Percentiles rank a stretch among this genome's conserved stretches.
Evolutionary conservation across 192 early-diverging fungal genomes (phyloP).

Genomic region (Bifiguratus adelaidae): DNA sequence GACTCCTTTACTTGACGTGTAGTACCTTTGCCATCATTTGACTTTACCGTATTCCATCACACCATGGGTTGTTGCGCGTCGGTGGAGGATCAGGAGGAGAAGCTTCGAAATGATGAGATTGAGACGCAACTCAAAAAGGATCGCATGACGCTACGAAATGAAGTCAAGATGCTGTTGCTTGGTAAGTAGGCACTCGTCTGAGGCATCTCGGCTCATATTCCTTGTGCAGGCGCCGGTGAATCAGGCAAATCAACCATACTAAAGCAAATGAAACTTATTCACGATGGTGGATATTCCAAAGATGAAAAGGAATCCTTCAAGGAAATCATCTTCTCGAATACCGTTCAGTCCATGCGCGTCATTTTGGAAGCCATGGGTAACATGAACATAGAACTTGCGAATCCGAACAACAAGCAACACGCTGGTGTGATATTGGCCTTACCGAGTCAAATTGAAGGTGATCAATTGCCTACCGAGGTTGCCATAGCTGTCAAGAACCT

Average conservation of each 20-base stretch:
- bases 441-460: slow-evolving; percentile 82
- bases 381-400: slow-evolving; percentile 64
- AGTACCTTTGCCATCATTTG: too few species aligned
- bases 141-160: slow-evolving; percentile 67
- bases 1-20: too few species aligned
- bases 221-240: slow-evolving; percentile 75
- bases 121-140: slow-evolving; percentile 82
- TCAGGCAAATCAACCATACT: slow-evolving; percentile 96
- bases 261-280: slow-evolving; percentile 98
- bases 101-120: slow-evolving; percentile 81
- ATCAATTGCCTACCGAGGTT: slow-evolving; percentile 70
- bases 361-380: slow-evolving; percentile 91
- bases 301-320: slow-evolving; percentile 90
- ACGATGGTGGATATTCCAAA: slow-evolving; percentile 84
- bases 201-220: background rate
- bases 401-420: slow-evolving; percentile 59
- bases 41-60: too few species aligned
- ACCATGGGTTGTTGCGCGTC: slow-evolving; percentile 87
- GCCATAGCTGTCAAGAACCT: slow-evolving; percentile 70
- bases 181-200: slow-evolving; percentile 27
- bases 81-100: slow-evolving; percentile 77
- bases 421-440: slow-evolving; percentile 66
- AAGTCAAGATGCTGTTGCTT: slow-evolving; percentile 95
- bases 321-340: slow-evolving; percentile 94
- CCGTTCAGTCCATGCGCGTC: slow-evolving; percentile 91